Base-by-base conservation (phyloP, 257 asterid genomes). In the Solanum phureja region DNA sequence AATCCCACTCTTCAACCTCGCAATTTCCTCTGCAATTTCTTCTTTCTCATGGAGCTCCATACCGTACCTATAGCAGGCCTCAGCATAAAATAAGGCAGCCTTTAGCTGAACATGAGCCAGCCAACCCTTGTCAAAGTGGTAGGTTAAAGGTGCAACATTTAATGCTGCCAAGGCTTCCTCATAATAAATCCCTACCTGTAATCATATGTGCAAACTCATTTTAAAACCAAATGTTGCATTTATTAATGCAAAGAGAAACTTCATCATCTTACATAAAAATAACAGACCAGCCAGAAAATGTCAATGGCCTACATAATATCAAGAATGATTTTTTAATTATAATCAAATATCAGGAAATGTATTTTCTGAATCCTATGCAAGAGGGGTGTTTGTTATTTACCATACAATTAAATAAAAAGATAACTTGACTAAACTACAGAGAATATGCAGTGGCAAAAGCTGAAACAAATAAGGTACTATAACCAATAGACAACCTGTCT, bases 21-120 rank as follows among this genome's bases (percentile, higher is more conserved):
- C 99, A 91, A 96, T 97, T 90, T 97, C 99, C 93, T 97, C 98
- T 49, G 95, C 99, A 82, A 97, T 96, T 92, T 96, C 99, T 93
- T 97, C 99, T 90, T 97, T 97, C 85, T 92, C 98, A 87, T 97
- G 99, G 60, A 97, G 94, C 89, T 97, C 99, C 90, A 97, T 88
- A 90, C 99, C 87, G 84, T 92, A 95, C 88, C 99, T 93, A 90
- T 95, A 95, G 91, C 98, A 95, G 82, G 99, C 98, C 91, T 97
- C 99, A n/a, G 95, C 96, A 88, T 93, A 96, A 92, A 97, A 96
- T 87, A 97, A 92, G 90, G 98, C 96, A 46, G 99, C 96, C 91
- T 97, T 97, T 62, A 97, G 91, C 91, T 96, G 99, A 88, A 97
- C 94, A 87, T 96, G 99, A 89, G 98, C 91, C 44, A 94, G 87